A percentile compares a stretch with the other conserved stretches of the same genome.
Conservation (phyloP, 768 basidiomycete species). For the Brasilioporus rufonigricans region DNA sequence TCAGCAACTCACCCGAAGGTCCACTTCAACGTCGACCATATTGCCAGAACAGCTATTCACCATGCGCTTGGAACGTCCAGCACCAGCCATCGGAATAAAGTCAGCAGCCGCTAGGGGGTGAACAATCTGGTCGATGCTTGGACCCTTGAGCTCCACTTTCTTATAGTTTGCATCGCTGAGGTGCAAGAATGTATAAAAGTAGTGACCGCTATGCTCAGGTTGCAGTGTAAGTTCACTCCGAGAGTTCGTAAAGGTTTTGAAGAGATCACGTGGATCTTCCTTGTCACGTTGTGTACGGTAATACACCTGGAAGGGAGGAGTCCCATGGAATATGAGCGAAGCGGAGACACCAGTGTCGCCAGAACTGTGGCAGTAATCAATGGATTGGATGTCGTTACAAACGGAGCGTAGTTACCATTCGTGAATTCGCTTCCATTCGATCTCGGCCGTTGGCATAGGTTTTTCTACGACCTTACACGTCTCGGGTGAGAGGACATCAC, state of each 20-base stretch:
- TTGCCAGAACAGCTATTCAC: constrained; percentile 81
- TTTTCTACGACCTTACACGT: constrained; percentile 73
- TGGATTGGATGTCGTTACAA: constrained; percentile 5
- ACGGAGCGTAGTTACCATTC: constrained; percentile 62
- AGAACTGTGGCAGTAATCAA: constrained; percentile 47
- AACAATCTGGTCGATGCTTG: constrained; percentile 82
- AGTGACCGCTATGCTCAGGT: constrained; percentile 87
- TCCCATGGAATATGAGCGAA: constrained; percentile 81
- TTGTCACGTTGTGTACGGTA: constrained; percentile 74
- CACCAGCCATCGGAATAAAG: constrained; percentile 46
- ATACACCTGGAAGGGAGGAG: constrained; percentile 83
- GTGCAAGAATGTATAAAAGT: constrained; percentile 75
- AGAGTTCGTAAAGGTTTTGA: constrained; percentile 61
- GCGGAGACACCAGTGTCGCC: constrained; percentile 92
- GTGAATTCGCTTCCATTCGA: constrained; percentile 85
- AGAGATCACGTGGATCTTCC: constrained; percentile 56
- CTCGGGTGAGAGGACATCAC: constrained; percentile 82
- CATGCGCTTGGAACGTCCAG: constrained; percentile 47
- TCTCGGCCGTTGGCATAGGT: constrained; percentile 77
- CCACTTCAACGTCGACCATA: constrained; percentile 72
- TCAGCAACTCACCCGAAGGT: constrained; percentile 59
- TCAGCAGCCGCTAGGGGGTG: constrained; percentile 84
- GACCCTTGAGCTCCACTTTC: constrained; percentile 67
- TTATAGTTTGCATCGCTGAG: constrained; percentile 86
- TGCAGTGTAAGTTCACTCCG: constrained; percentile 81